Evolutionary conservation across 768 basidiomycete species (phyloP).

Genomic region (Paxillus ammoniavirescens): DNA sequence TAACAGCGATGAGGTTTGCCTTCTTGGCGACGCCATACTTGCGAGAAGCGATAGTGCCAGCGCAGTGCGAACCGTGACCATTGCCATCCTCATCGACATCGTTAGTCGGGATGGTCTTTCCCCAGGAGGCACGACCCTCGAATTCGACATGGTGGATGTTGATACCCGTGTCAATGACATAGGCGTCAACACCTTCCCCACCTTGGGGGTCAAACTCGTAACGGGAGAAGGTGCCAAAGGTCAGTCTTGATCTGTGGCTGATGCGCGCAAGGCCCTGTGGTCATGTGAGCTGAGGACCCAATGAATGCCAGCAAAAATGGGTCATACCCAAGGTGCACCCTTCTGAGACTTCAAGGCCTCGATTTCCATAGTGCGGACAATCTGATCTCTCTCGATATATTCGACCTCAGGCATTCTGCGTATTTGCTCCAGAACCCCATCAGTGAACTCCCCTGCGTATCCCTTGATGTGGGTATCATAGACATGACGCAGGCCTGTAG

Average conservation of each 20-base stretch:
- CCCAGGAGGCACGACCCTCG: conserved; percentile 88
- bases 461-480: conserved; percentile 74
- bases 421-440: conserved; percentile 68
- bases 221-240: conserved; percentile 78
- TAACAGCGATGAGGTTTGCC: conserved; percentile 86
- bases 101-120: conserved; percentile 82
- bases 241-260: conserved; percentile 78
- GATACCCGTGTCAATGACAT: conserved; percentile 88
- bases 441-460: conserved; percentile 80
- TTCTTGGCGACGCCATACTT: conserved; percentile 97
- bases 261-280: conserved; percentile 90
- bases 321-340: conserved; percentile 82
- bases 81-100: conserved; percentile 90
- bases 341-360: conserved; percentile 43
- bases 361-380: conserved; percentile 64
- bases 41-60: conserved; percentile 91
- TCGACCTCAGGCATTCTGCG: conserved; percentile 85
- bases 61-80: conserved; percentile 94
- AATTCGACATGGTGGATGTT: conserved; percentile 84
- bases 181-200: conserved; percentile 94
- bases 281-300: neutral
- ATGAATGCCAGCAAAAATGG: neutral
- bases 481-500: conserved; percentile 67
- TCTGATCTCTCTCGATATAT: conserved; percentile 91
- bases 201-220: conserved; percentile 71